Conservation (phyloP, 192 early-diverging fungal species). For the Mycoemilia scoparia region DNA sequence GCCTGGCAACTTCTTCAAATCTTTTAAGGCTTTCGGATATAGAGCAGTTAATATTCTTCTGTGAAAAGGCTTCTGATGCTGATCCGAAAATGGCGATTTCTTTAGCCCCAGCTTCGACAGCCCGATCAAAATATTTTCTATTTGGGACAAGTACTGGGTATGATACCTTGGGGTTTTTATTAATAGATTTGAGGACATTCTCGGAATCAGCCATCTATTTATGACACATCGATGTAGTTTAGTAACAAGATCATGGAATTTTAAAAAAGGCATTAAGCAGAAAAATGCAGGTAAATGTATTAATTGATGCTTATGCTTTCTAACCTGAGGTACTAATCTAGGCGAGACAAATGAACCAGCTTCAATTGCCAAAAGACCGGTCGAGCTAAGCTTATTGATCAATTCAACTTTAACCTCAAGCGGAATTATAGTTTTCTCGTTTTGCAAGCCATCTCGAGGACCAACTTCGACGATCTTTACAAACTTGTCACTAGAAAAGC, state of each 20-base stretch:
- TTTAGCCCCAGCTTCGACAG: conserved; percentile 54
- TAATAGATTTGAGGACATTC: conserved; percentile 54
- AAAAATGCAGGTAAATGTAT: conserved; percentile 7
- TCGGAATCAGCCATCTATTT: conserved; percentile 78
- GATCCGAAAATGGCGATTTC: conserved; percentile 90
- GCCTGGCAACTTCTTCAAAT: conserved; percentile 44
- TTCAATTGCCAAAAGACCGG: conserved; percentile 73
- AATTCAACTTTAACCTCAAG: conserved; percentile 70
- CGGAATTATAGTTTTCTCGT: conserved; percentile 71
- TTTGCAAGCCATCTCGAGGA: conserved; percentile 91
- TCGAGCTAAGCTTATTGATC: conserved; percentile 60
- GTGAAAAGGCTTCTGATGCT: conserved; percentile 70
- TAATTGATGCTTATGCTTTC: too few relatives aligned
- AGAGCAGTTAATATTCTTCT: conserved; percentile 83
- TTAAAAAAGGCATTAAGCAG: not conserved
- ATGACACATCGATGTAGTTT: too few relatives aligned
- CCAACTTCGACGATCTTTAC: conserved; percentile 93
- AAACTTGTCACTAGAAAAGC: too few relatives aligned
- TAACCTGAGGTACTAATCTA: conserved; percentile 94
- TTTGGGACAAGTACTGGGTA: conserved; percentile 90
- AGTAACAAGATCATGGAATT: not conserved
- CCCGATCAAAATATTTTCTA: conserved; percentile 60
- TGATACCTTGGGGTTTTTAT: conserved; percentile 36
- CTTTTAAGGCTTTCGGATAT: conserved; percentile 63
- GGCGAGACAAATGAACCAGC: conserved; percentile 88